Evolutionary conservation across 768 basidiomycete genomes (phyloP), one percentile per base, ranked within the genome.

Genomic region (Xanthoconium stramineum): DNA sequence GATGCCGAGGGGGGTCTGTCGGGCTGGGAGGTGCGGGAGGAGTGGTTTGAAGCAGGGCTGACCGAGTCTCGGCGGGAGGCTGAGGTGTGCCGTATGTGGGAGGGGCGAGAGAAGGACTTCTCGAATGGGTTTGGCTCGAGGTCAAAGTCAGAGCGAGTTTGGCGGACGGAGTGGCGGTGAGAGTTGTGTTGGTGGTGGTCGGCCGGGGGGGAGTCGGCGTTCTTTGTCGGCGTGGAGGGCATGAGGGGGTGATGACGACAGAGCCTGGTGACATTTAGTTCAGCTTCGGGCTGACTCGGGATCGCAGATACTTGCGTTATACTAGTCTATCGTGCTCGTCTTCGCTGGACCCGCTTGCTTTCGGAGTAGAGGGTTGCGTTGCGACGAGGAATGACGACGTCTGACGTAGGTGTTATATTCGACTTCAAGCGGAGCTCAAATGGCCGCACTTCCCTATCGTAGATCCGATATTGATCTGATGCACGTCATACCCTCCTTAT

Each of bases 61-160:
- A 65, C 65, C 2, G 72, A 69, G 46, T 72, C 69, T 46, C 71
- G 65, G 47, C 68, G 71, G 48, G 70, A 61, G 20, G 69, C 66
- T 37, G 72, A 72, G 8, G 74, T 65, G 52, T 76, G 76, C 62
- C 80, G 76, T 57, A 83, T 75, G 57, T 83, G 83, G 20, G 81
- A 79, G 30, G 80, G 78, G 32, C 78, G 66, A 36, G 88, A 86
- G 70, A 98, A 98, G 52, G 91, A 94, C 73, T 94, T 91, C 68
- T 99, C 96, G 67, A 97, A 97, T 0, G 94, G 94, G 69, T 96
- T 96, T 1, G 88, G 89, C 66, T 96, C 94, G 36, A 89, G 80
- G 69, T 81, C 78, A 70, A 89, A 86, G 66, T 88, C 86, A 15
- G 80, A 81, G 66, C 84, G 79, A 28, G 77, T 83, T 69, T 83